Conservation (phyloP, 2,329 filamentous ascomycete species). For the Aureobasidium leucospermi region DNA sequence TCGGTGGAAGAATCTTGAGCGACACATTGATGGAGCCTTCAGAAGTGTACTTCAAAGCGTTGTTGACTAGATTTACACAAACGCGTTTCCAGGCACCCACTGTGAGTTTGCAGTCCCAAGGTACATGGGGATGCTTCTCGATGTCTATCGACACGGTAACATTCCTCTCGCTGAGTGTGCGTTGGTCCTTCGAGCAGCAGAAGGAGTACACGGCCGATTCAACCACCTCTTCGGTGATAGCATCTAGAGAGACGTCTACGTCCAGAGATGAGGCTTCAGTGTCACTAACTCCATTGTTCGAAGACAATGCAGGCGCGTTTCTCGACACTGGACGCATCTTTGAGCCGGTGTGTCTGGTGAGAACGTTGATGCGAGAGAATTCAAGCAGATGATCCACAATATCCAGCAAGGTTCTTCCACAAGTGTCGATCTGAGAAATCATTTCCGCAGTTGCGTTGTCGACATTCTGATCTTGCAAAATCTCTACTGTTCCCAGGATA, state of each 20-base stretch:
- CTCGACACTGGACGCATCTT: neutral
- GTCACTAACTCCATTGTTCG: slow-evolving; percentile 6
- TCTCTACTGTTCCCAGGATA: slow-evolving; percentile 41
- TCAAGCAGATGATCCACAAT: slow-evolving; percentile 40
- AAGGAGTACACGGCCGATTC: slow-evolving; percentile 32
- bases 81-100: slow-evolving; percentile 32
- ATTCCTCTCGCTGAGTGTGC: neutral
- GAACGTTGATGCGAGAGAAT: slow-evolving; percentile 38
- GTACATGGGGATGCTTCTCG: neutral
- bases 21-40: slow-evolving; percentile 34
- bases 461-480: slow-evolving; percentile 35
- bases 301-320: neutral
- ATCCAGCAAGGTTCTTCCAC: slow-evolving; percentile 44
- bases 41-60: slow-evolving; percentile 42
- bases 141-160: neutral
- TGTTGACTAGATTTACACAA: slow-evolving; percentile 40
- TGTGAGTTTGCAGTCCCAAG: slow-evolving; percentile 32
- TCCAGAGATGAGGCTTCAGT: slow-evolving; percentile 19
- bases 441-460: slow-evolving; percentile 33
- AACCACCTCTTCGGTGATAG: slow-evolving; percentile 47
- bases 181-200: slow-evolving; percentile 6
- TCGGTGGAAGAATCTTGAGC: neutral
- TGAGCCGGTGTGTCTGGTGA: neutral
- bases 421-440: slow-evolving; percentile 42
- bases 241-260: slow-evolving; percentile 34